Evolutionary conservation across 2,329 filamentous ascomycete genomes (phyloP), one percentile per base, ranked within the genome.

Genomic region (Zalaria obscura): DNA sequence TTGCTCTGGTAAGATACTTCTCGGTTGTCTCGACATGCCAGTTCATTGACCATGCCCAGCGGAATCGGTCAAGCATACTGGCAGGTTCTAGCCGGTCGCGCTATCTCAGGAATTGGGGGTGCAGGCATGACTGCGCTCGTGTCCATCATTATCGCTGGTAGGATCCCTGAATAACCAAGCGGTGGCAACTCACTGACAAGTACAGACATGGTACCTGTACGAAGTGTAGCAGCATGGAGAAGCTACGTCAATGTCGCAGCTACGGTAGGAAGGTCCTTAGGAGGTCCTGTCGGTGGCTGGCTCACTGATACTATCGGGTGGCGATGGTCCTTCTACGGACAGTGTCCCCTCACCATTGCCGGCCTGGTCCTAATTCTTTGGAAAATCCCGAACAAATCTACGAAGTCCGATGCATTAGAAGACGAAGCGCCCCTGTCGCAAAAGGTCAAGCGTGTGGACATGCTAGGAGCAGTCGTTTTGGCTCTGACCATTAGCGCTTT

Each of bases 391-490:
- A 25, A 35, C 5, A 11, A 25, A 10, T 1, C 10, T 7, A 25
- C 35, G 2, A 36, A 36, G 7, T 7, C 35, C 10, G 35, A 36
- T 11, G 25, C 7, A 36, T 36, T 25, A 42, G 45, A 7, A 60
- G 78, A 3, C 63, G 87, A 25, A 83, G 84, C 6, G 72, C 68
- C 42, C 67, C 78, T 49, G 70, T 81, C 18, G 76, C 93, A 47
- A 73, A 76, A 34, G 72, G 93, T 93, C 42, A 73, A 75, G 8
- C 76, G 87, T 32, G 81, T 94, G 43, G 87, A 94, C 61, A 93
- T 91, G 53, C 64, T 76, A 1, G 85, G 87, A 25, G 76, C 80
- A 2, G 67, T 80, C 25, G 68, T 70, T 1, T 64, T 91, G 10
- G 77, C 83, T 11, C 59, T 72, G 1, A 78, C 79, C 32, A 68